Conservation (phyloP, 345 rosid genomes). For the Carallia brachiata region DNA sequence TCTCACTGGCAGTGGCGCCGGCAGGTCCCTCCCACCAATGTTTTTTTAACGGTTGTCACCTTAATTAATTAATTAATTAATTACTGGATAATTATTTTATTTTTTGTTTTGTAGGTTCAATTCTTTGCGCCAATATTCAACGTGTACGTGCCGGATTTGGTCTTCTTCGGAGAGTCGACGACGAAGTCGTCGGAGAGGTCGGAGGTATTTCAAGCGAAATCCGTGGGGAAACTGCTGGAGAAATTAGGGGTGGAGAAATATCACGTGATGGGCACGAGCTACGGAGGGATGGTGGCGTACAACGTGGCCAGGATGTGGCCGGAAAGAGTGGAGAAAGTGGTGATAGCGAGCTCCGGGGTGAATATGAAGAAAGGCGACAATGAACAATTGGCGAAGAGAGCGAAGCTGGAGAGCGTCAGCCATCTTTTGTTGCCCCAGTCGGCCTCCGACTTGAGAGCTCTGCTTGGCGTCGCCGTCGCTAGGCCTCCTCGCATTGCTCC, state of each 20-base stretch:
- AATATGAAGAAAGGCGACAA: conserved; percentile 57
- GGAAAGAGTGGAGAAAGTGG: conserved; percentile 71
- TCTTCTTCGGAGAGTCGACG: conserved; percentile 70
- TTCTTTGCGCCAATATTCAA: conserved; percentile 47
- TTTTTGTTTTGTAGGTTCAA: conserved; percentile 37
- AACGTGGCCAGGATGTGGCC: conserved; percentile 70
- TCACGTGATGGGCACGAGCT: conserved; percentile 73
- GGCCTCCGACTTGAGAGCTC: conserved; percentile 50
- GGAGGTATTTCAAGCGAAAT: conserved; percentile 72
- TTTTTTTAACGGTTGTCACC: no score
- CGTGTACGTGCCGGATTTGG: conserved; percentile 70
- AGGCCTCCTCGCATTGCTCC: conserved; percentile 46
- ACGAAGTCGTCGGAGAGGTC: conserved; percentile 57
- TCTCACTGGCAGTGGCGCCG: conserved; percentile 81
- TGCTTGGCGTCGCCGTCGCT: conserved; percentile 46
- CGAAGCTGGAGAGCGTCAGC: conserved; percentile 42
- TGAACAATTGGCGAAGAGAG: conserved; percentile 47
- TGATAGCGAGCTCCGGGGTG: conserved; percentile 76
- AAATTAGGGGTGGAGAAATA: conserved; percentile 46
- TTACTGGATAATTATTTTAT: not conserved
- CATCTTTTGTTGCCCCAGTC: conserved; percentile 72
- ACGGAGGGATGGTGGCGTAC: conserved; percentile 91
- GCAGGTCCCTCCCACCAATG: conserved; percentile 26
- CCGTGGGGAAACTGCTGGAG: conserved; percentile 53
- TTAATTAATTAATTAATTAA: no score